Percentiles rank a stretch among this genome's conserved stretches.
Conservation (phyloP, 1,284 basidiomycete species). For the Fomitopsis betulina region DNA sequence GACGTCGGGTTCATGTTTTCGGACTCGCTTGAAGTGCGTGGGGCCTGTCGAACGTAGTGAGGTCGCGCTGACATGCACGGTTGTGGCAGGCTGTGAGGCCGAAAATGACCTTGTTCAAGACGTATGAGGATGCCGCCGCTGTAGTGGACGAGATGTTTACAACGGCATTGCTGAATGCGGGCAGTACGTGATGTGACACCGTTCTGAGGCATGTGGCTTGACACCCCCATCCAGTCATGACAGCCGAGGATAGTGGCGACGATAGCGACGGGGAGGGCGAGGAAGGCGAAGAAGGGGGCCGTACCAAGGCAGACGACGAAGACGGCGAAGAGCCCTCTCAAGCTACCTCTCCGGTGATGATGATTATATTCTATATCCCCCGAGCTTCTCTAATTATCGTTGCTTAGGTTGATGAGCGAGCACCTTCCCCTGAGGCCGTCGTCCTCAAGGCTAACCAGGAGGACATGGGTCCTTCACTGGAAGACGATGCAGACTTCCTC, state of each 20-base stretch:
- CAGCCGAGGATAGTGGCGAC: slow-evolving; percentile 64
- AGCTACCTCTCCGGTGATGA: slow-evolving; percentile 49
- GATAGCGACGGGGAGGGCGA: slow-evolving; percentile 60
- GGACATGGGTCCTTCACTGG: slow-evolving; percentile 71
- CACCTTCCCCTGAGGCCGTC: slow-evolving; percentile 73
- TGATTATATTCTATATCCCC: background rate
- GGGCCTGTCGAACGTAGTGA: background rate
- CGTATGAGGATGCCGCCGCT: slow-evolving; percentile 77
- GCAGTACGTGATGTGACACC: slow-evolving; percentile 37
- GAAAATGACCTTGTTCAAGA: slow-evolving; percentile 64
- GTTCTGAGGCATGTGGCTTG: background rate
- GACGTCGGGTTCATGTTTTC: slow-evolving; percentile 96
- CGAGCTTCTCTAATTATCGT: background rate
- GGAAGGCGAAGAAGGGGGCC: slow-evolving; percentile 38
- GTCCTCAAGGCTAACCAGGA: slow-evolving; percentile 68
- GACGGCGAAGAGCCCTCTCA: slow-evolving; percentile 48
- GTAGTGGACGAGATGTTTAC: slow-evolving; percentile 90
- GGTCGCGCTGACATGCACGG: background rate
- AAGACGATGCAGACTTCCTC: slow-evolving; percentile 91
- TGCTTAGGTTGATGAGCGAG: slow-evolving; percentile 54
- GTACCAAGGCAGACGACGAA: slow-evolving; percentile 39
- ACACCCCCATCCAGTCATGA: slow-evolving; percentile 25
- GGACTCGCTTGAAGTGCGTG: slow-evolving; percentile 84
- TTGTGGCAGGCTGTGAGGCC: slow-evolving; percentile 69
- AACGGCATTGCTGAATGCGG: slow-evolving; percentile 52